Percentiles rank a stretch among this genome's conserved stretches.
These are phyloP conservation scores for Boletus rubroflammeus DNA, from an alignment of 768 basidiomycete species.

Conservation along the genomic window DNA sequence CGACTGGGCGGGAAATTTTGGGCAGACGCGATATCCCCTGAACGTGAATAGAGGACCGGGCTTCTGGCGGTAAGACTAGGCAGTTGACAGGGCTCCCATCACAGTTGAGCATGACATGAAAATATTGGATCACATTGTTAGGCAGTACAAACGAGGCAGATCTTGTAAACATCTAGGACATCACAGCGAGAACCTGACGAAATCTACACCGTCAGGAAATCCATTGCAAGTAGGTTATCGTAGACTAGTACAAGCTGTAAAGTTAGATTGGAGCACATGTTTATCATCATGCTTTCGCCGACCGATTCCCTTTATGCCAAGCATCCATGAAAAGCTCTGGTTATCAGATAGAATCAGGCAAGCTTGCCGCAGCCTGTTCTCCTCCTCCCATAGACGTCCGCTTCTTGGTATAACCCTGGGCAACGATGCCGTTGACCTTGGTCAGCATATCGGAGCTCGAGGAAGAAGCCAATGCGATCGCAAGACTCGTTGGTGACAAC, in stretches of 20 bases:
- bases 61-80: too few species aligned
- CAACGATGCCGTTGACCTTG: slow-evolving; percentile 37
- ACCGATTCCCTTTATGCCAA: neutral
- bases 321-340: neutral
- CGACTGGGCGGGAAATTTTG: too few species aligned
- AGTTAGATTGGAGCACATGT: slow-evolving; percentile 2
- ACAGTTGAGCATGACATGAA: too few species aligned
- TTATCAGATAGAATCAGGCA: neutral
- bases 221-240: neutral
- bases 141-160: too few species aligned
- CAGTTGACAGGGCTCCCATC: too few species aligned
- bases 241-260: neutral
- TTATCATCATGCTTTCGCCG: neutral
- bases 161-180: too few species aligned
- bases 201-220: neutral
- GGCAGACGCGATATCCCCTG: too few species aligned
- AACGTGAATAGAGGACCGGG: too few species aligned
- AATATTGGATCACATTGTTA: too few species aligned
- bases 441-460: slow-evolving; percentile 26
- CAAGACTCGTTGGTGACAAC: slow-evolving; percentile 23
- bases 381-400: neutral
- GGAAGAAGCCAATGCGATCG: slow-evolving; percentile 19
- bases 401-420: slow-evolving; percentile 32
- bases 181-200: too few species aligned
- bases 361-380: neutral